Percentiles rank a stretch among this genome's conserved stretches.
Evolutionary conservation across 495 filamentous ascomycete species (phyloP).

Genomic region (Xylaria scruposa): DNA sequence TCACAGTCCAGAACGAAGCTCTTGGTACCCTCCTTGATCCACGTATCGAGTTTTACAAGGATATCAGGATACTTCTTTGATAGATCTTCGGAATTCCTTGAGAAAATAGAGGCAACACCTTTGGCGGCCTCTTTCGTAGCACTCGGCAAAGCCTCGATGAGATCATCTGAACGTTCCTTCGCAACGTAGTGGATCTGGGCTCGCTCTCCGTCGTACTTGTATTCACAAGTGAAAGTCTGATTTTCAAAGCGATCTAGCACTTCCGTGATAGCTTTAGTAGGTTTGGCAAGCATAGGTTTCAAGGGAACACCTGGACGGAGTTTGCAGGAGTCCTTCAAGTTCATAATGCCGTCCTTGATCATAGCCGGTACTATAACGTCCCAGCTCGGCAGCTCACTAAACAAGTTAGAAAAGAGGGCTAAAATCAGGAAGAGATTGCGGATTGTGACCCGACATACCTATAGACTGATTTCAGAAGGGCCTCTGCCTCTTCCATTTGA

Average conservation of each 20-base stretch:
- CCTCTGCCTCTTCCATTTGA: slow-evolving; percentile 81
- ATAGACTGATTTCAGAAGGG: slow-evolving; percentile 87
- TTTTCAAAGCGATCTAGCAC: slow-evolving; percentile 96
- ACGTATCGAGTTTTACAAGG: slow-evolving; percentile 80
- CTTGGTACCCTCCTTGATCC: slow-evolving; percentile 87
- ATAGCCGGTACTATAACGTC: slow-evolving; percentile 93
- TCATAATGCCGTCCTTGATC: slow-evolving; percentile 82
- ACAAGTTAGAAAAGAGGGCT: slow-evolving; percentile 29
- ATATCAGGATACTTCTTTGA: slow-evolving; percentile 98
- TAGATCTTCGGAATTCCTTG: slow-evolving; percentile 92
- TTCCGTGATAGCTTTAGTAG: slow-evolving; percentile 98
- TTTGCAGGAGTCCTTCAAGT: slow-evolving; percentile 84
- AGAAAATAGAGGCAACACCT: slow-evolving; percentile 89
- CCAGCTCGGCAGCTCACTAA: slow-evolving; percentile 88
- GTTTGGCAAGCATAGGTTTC: slow-evolving; percentile 98
- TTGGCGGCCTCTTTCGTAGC: slow-evolving; percentile 59
- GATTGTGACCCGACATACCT: slow-evolving; percentile 56
- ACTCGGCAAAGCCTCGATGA: slow-evolving; percentile 58
- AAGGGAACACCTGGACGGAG: slow-evolving; percentile 92
- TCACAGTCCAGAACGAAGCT: slow-evolving; percentile 98
- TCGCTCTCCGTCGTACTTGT: slow-evolving; percentile 97
- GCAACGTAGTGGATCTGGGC: slow-evolving; percentile 98
- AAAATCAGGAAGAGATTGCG: slow-evolving; percentile 26
- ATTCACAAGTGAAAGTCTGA: slow-evolving; percentile 96
- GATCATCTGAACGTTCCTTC: slow-evolving; percentile 72